Evolutionary conservation across 78 protist genomes (phyloP), one percentile per base, ranked within the genome.

Genomic region (Dictyostelium firmibasis): DNA sequence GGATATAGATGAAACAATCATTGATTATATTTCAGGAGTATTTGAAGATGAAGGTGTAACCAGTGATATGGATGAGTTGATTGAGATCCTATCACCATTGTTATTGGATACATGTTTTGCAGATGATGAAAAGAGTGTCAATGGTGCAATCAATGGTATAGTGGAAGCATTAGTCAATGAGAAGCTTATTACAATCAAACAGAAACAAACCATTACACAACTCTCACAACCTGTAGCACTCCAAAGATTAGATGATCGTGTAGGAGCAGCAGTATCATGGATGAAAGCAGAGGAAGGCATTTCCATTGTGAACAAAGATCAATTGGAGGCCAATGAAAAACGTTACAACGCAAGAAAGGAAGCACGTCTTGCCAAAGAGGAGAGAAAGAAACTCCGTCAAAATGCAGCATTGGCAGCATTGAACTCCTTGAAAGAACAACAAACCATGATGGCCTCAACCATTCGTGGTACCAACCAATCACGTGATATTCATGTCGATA

Each of bases 1-100:
- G 13, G 96, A 85, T 36, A 35, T 94, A 4, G 97, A 94, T 87
- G 97, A 94, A 4, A 94, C 94, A 29, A 94, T 94, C 43, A 47
- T 94, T 33, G 97, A 94, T 41, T 94, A 89, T 25, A 83, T 94
- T 8, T 25, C 79, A 41, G 97, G 97, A 38, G 94, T 84, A 4
- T 83, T 94, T 31, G 94, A 86, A 78, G 93, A 88, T 64, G 93
- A 94, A 14, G 69, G 83, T 0, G 89, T 85, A 0, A 82, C 75
- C 2, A 78, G 86, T 57, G 95, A 85, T 69, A 27, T 33, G 38
- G 91, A 87, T 25, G 97, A 94, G 38, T 62, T 94, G 18, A 67
- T 67, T 33, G 97, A 91, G 53, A 88, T 89, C 1, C 36, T 86
- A 18, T 38, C 97, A 41, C 94, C 97, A 53, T 83, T 94, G 18